Evolutionary conservation across 257 asterid genomes (phyloP), one percentile per base, ranked within the genome.

Genomic region (Leonotis leonurus): DNA sequence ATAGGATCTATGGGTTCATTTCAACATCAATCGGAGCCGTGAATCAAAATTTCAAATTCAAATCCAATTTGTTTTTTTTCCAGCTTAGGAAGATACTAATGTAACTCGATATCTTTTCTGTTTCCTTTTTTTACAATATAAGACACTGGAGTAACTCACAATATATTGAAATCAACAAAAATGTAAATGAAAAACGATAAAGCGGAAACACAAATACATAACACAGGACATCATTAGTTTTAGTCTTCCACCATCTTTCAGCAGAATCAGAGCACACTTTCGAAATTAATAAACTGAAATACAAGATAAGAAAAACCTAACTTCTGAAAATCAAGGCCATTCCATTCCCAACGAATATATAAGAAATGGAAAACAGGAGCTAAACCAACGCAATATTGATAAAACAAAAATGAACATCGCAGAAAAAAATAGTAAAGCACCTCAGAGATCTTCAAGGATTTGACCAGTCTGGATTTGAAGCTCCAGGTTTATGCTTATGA

Each of bases 381-480:
- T 16, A 35, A 29, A 37, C 36, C 14, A 27, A 46, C 54, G 35
- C 63, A 25, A 56, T 1, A 56, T 56, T n/a, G 39, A 51, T 2
- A 6, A 33, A 58, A 59, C 3, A 13, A n/a, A 4, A 30, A 37
- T 3, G 13, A 35, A 18, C 22, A 53, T 8, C 32, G n/a, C n/a
- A 57, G 37, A 14, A 70, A 39, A 45, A 6, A 58, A 29, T 27
- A 40, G 36, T 14, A 17, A 54, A 21, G 21, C 14, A 71, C 76
- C 76, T 66, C 32, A 13, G 71, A 61, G 57, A 40, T n/a, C n/a
- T n/a, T n/a, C n/a, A n/a, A n/a, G 25, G 20, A 21, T 14, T 24
- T 13, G 25, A 50, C 8, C 40, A n/a, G 13, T 60, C 75, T 72
- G 35, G 55, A 50, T 30, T 72, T 21, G 60, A 58, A 55, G 66